Evolutionary conservation across 345 rosid genomes (phyloP).

Genomic region (Brassica juncea): DNA sequence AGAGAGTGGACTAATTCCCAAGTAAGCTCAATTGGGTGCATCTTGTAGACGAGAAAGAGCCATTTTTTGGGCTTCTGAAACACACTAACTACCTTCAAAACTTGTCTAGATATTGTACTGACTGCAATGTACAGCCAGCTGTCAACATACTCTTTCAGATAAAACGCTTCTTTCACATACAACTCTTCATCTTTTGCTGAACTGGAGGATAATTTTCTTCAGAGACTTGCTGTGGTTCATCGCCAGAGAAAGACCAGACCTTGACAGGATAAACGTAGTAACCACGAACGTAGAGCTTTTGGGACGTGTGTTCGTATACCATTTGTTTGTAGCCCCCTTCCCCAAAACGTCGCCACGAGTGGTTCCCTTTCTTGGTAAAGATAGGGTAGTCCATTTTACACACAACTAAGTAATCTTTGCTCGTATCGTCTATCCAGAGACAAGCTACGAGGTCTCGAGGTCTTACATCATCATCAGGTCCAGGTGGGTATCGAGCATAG

Average conservation of each 20-base stretch:
- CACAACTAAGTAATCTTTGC: not conserved
- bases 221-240: not conserved
- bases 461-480: not conserved
- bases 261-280: not conserved
- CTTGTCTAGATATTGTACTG: conserved; percentile 1
- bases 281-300: not conserved
- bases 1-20: conserved; percentile 17
- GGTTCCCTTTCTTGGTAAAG: not conserved
- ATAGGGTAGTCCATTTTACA: not conserved
- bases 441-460: not conserved
- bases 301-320: not conserved
- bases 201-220: not conserved
- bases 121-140: not conserved
- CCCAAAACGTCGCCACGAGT: not conserved
- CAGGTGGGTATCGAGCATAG: not conserved
- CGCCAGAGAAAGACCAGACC: conserved; percentile 6
- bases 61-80: not conserved
- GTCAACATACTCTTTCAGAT: conserved; percentile 5
- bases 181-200: not conserved
- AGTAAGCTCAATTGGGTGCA: not conserved
- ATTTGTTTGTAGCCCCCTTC: not conserved
- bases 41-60: conserved; percentile 3
- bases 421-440: not conserved
- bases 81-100: not conserved
- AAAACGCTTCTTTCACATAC: conserved; percentile 3